phyloP scores from a whole-genome alignment of 257 asterid species.

The Henckelia pumila region DNA sequence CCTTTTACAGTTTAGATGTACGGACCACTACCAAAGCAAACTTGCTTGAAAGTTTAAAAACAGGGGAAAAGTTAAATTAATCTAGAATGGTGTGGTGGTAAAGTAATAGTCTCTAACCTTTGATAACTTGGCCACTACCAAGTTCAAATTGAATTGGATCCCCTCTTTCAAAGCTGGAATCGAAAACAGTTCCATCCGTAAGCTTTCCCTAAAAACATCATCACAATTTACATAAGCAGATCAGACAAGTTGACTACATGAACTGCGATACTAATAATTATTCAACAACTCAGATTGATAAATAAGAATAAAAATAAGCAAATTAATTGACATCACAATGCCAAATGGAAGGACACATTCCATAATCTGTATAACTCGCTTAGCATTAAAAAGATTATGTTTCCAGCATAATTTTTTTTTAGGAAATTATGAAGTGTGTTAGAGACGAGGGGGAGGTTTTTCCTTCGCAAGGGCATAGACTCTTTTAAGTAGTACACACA shows the following conservation, averaged over 20 bases:
- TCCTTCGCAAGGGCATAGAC: too few relatives aligned
- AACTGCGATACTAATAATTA: conserved; percentile 1
- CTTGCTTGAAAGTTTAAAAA: not conserved
- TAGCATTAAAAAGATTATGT: too few relatives aligned
- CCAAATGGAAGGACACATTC: too few relatives aligned
- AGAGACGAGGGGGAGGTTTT: too few relatives aligned
- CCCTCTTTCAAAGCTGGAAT: conserved; percentile 92
- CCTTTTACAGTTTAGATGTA: too few relatives aligned
- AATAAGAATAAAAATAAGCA: not conserved
- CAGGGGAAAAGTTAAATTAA: not conserved
- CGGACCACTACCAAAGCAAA: conserved; percentile 11
- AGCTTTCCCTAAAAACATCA: conserved; percentile 76
- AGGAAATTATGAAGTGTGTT: too few relatives aligned
- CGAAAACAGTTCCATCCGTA: conserved; percentile 96
- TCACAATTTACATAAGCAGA: conserved; percentile 13
- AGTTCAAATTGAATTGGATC: conserved; percentile 93
- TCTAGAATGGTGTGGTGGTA: conserved; percentile 16
- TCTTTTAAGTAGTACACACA: too few relatives aligned
- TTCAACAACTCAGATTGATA: not conserved
- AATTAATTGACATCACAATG: too few relatives aligned
- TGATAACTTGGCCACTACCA: conserved; percentile 91
- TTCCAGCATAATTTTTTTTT: too few relatives aligned
- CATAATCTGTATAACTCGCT: too few relatives aligned
- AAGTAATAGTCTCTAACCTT: conserved; percentile 47
- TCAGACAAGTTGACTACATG: not conserved